These are phyloP conservation scores for Agaricus subrufescens DNA, from an alignment of 768 basidiomycete species.

Conservation along the genomic window DNA sequence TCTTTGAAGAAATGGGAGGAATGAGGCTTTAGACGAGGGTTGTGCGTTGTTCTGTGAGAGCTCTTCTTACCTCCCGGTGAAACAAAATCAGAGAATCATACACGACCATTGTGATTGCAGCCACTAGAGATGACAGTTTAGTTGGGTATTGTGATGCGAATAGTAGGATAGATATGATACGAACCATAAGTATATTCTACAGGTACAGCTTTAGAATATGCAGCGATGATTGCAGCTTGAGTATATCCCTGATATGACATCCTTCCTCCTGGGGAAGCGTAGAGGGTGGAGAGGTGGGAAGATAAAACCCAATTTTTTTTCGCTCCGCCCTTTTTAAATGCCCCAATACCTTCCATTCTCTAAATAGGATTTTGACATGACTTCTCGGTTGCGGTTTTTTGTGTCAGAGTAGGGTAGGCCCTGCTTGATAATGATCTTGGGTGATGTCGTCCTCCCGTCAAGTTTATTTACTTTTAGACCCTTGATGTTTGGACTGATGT, in stretches of 20 bases:
- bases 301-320: no score
- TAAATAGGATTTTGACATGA: no score
- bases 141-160: background rate
- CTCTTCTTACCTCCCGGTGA: background rate
- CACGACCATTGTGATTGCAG: background rate
- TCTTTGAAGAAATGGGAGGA: background rate
- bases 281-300: no score
- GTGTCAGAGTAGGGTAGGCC: no score
- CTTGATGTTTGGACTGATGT: no score
- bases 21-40: background rate
- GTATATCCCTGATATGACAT: background rate
- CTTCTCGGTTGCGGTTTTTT: no score
- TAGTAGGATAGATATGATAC: background rate
- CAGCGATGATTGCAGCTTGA: background rate
- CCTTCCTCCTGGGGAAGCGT: background rate
- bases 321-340: no score
- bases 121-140: background rate
- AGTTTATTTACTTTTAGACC: no score
- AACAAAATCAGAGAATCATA: conserved; percentile 4
- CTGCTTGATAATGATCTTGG: no score
- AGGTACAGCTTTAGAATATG: background rate
- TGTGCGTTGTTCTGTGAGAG: no score
- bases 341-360: no score
- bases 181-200: background rate
- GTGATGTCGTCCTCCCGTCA: no score